These are phyloP conservation scores for Xylaria nigripes DNA, from an alignment of 495 filamentous ascomycete species.

Conservation along the genomic window DNA sequence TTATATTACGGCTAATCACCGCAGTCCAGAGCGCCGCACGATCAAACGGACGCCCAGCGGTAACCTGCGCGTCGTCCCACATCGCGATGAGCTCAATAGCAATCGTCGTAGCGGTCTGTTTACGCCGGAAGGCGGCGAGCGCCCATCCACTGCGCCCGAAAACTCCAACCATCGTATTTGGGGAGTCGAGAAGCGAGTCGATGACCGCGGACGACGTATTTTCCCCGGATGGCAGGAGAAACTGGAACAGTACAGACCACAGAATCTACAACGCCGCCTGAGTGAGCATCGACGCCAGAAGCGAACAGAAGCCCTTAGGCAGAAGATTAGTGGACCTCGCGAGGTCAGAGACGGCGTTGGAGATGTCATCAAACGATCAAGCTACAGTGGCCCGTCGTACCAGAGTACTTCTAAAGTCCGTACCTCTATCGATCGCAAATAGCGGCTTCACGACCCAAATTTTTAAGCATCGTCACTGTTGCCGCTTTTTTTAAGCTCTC, in stretches of 20 bases:
- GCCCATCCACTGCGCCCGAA: constrained; percentile 29
- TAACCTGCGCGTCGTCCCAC: constrained; percentile 42
- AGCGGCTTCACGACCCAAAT: not conserved
- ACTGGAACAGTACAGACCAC: constrained; percentile 36
- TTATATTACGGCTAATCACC: constrained; percentile 29
- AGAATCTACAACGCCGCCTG: constrained; percentile 45
- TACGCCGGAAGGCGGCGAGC: constrained; percentile 16
- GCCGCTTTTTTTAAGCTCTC: not conserved
- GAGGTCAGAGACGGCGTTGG: constrained; percentile 45
- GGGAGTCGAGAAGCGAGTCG: constrained; percentile 22
- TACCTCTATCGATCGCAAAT: not conserved
- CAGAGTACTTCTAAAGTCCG: constrained; percentile 17
- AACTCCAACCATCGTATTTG: constrained; percentile 17
- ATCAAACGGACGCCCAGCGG: constrained; percentile 43
- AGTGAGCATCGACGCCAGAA: constrained; percentile 58
- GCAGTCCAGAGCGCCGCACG: constrained; percentile 38
- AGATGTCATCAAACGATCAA: constrained; percentile 39
- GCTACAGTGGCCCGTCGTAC: constrained; percentile 24
- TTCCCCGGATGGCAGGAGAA: constrained; percentile 29
- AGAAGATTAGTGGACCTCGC: constrained; percentile 52
- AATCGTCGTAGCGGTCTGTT: constrained; percentile 15
- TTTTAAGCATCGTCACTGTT: too few relatives aligned
- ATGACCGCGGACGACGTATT: constrained; percentile 21
- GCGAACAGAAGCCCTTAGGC: constrained; percentile 54
- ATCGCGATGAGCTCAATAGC: constrained; percentile 34